Base-by-base conservation (phyloP, 192 early-diverging fungal species). In the Podila epicladia region DNA sequence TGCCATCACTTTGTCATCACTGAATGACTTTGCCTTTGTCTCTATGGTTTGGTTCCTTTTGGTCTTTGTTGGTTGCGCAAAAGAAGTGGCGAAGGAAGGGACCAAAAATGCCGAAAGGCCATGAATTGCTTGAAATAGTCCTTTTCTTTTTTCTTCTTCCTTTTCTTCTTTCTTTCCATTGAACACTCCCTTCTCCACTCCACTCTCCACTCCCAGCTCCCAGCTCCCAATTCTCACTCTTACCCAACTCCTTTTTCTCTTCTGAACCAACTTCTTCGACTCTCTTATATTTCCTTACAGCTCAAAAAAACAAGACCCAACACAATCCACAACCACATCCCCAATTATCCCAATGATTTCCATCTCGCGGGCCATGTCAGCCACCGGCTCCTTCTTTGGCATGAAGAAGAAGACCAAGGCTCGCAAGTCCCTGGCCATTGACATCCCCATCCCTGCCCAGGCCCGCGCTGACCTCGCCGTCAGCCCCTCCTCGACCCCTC, bases 361-460 rank as follows among this genome's bases (percentile, higher is more conserved):
- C 33, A 22, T 48, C 48, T 35, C 68, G 5, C 64, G 53, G 3
- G 62, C 74, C 2, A 60, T 71, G 48, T 22, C 60, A 32, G 63
- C 74, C 64, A 58, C 74, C 12, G 67, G 67, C 35, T 51, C 57
- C 55, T 65, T 55, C 68, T 45, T 49, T 26, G 57, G 50, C 49
- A 71, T 19, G 15, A 61, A 69, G 53, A 66, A 35, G 29, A 75
- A 74, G 73, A 55, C 65, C 60, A 22, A 74, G 65, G 59, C 74
- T 35, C 20, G 35, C 67, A 26, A 2, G 51, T 12, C 24, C 74
- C 57, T 64, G 31, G n/a, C 65, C 60, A 72, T 79, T 32, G 37
- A 79, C 5, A 79, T 79, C 65, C 76, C 70, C 11, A 51, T 58
- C 12, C 2, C 51, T 9, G 68, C 64, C 29, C 57, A 33, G 0